A percentile compares a stretch with the other conserved stretches of the same genome.
phyloP scores from a whole-genome alignment of 2,329 filamentous ascomycete species.

The Penicillium rolfsii region DNA sequence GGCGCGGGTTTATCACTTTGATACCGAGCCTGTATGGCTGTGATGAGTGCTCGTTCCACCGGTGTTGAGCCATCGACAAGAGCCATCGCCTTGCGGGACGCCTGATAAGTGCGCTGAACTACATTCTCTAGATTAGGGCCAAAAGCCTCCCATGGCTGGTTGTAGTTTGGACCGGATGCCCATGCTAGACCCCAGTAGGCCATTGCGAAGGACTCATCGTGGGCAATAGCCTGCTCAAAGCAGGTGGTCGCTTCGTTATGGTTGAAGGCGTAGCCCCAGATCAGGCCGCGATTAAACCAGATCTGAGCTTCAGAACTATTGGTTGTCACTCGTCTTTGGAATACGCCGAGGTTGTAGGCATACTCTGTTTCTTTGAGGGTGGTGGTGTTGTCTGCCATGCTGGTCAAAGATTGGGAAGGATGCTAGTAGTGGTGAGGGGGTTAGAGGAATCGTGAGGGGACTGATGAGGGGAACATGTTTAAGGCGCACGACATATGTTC shows the following conservation, averaged over 20 bases:
- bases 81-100: constrained; percentile 50
- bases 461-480: background rate
- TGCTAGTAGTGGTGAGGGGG: constrained; percentile 9
- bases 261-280: constrained; percentile 48
- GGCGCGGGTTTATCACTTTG: constrained; percentile 54
- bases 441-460: constrained; percentile 4
- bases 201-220: constrained; percentile 43
- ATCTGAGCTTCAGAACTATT: constrained; percentile 36
- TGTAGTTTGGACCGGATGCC: constrained; percentile 74
- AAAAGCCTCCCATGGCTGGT: constrained; percentile 77
- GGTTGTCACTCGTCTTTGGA: constrained; percentile 43
- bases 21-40: constrained; percentile 65
- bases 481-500: background rate
- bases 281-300: constrained; percentile 45
- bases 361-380: constrained; percentile 17
- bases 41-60: constrained; percentile 65
- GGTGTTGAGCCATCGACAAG: constrained; percentile 45
- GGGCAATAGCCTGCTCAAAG: constrained; percentile 40
- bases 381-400: constrained; percentile 13
- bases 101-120: constrained; percentile 53
- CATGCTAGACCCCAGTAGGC: constrained; percentile 58
- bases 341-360: constrained; percentile 25
- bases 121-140: constrained; percentile 61
- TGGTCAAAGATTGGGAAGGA: background rate
- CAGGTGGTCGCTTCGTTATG: constrained; percentile 45